A percentile compares a stretch with the other conserved stretches of the same genome.
Evolutionary conservation across 257 asterid species (phyloP).

Genomic region (Solanum chilense): DNA sequence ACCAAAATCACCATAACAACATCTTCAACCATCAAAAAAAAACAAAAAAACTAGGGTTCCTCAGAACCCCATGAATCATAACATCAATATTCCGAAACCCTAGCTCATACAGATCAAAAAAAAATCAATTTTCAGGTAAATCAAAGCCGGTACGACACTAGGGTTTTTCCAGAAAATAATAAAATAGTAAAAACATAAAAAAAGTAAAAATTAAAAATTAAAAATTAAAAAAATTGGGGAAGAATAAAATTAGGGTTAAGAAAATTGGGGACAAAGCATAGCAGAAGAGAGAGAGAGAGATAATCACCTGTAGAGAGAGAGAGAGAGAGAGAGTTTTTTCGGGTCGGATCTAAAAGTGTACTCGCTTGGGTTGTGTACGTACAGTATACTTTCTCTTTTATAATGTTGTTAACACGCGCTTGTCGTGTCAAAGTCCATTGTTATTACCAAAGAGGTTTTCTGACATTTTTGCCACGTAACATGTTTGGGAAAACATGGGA

Average conservation of each 20-base stretch:
- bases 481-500: not conserved
- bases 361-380: slow-evolving; percentile 23
- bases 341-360: slow-evolving; percentile 35
- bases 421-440: not conserved
- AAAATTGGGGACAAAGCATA: not conserved
- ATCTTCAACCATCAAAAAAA: not conserved
- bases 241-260: not conserved
- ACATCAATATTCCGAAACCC: slow-evolving; percentile 4
- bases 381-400: not conserved
- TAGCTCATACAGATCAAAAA: slow-evolving; percentile 1
- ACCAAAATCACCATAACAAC: not conserved
- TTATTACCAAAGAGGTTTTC: not conserved
- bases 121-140: not conserved
- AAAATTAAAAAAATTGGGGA: not conserved
- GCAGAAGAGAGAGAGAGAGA: not conserved
- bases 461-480: not conserved
- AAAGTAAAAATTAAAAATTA: not conserved
- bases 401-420: slow-evolving; percentile 6
- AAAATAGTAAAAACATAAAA: not conserved
- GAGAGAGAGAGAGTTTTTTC: not conserved
- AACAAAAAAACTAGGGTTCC: slow-evolving; percentile 24
- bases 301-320: not conserved
- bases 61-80: slow-evolving; percentile 21
- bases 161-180: slow-evolving; percentile 20
- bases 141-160: slow-evolving; percentile 7